phyloP scores from a whole-genome alignment of 2,329 filamentous ascomycete genomes.

The Aspergillus chevalieri region DNA sequence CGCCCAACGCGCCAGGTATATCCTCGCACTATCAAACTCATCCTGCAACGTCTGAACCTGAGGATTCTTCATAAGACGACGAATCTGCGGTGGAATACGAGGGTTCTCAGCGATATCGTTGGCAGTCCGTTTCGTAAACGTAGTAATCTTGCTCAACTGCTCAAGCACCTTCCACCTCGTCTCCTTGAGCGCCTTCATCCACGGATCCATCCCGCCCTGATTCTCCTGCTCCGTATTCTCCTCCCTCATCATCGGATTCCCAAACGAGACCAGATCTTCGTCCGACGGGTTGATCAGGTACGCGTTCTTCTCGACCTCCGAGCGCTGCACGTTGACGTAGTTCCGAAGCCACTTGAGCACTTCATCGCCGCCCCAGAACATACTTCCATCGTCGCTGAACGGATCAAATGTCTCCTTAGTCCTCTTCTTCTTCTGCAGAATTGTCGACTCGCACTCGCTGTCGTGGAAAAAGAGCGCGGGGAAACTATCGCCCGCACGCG shows the following conservation, averaged over 20 bases:
- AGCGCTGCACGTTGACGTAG: conserved; percentile 78
- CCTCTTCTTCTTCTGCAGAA: conserved; percentile 83
- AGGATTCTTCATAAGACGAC: conserved; percentile 76
- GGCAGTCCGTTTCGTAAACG: conserved; percentile 84
- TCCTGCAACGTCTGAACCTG: conserved; percentile 94
- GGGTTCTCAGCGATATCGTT: conserved; percentile 90
- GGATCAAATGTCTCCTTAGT: conserved; percentile 83
- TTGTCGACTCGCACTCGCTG: conserved; percentile 91
- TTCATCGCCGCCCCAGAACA: conserved; percentile 98
- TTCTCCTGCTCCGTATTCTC: conserved; percentile 37
- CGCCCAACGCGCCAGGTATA: conserved; percentile 94
- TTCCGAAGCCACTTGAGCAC: conserved; percentile 82
- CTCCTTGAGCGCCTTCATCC: conserved; percentile 90
- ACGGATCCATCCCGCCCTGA: conserved; percentile 80
- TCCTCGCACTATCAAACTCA: conserved; percentile 90
- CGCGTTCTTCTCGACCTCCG: conserved; percentile 78
- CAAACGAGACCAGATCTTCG: conserved; percentile 79
- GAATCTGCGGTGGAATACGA: conserved; percentile 80
- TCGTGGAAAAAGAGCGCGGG: conserved; percentile 97
- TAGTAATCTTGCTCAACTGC: conserved; percentile 94
- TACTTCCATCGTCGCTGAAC: conserved; percentile 68
- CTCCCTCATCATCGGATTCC: conserved; percentile 40
- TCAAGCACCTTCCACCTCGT: conserved; percentile 95
- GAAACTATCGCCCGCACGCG: conserved; percentile 82
- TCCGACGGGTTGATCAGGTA: conserved; percentile 83